A percentile compares a stretch with the other conserved stretches of the same genome.
Evolutionary conservation across 106 monocot species (phyloP).

Genomic region (Dendrobium nobile): DNA sequence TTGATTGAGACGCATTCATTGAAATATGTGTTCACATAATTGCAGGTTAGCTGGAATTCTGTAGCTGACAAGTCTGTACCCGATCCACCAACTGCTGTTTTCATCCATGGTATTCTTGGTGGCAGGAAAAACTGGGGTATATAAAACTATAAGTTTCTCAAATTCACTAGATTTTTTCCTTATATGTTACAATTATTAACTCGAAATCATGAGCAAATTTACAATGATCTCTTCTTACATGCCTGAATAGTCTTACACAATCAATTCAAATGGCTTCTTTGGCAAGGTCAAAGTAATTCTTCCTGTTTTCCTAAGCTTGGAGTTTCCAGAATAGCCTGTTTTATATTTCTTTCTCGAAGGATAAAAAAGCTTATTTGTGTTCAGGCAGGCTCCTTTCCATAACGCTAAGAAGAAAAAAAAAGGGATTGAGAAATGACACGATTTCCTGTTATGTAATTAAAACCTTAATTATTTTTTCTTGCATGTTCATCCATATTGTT

Average conservation of each 20-base stretch:
- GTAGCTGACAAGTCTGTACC: slow-evolving; percentile 51
- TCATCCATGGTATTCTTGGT: slow-evolving; percentile 94
- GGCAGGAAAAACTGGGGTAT: slow-evolving; percentile 96
- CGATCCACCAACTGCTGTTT: slow-evolving; percentile 94
- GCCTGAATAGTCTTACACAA: not conserved
- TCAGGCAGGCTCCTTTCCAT: not conserved
- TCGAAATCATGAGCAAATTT: not conserved
- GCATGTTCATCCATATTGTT: not conserved
- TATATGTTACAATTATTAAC: not conserved
- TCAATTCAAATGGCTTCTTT: not conserved
- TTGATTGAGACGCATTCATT: not conserved
- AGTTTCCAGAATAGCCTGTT: not conserved
- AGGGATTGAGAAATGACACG: not conserved
- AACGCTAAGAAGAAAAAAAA: not conserved
- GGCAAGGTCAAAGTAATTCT: not conserved
- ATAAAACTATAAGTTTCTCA: not conserved
- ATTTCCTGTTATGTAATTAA: not conserved
- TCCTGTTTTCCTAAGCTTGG: not conserved
- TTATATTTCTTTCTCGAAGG: not conserved
- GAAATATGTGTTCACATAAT: not conserved
- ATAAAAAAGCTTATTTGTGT: not conserved
- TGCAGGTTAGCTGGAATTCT: slow-evolving; percentile 70
- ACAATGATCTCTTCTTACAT: not conserved
- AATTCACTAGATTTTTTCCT: not conserved
- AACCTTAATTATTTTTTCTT: not conserved